A percentile compares a stretch with the other conserved stretches of the same genome.
phyloP scores from a whole-genome alignment of 169 alveolate species.

The Babesia sp. region DNA sequence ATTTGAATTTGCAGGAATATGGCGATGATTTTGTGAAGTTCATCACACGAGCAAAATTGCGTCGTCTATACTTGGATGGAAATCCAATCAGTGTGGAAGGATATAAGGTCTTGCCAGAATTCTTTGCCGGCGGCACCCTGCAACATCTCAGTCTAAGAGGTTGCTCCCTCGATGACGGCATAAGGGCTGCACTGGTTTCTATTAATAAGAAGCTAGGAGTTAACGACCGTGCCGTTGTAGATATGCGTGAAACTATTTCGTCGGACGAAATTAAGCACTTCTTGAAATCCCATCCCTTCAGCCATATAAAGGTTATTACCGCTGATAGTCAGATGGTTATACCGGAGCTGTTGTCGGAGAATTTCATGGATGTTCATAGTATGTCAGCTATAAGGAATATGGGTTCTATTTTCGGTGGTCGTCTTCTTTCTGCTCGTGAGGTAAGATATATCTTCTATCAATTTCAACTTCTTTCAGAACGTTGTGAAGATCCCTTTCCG shows the following conservation, averaged over 20 bases:
- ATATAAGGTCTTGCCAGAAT: not conserved
- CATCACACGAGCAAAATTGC: conserved; percentile 10
- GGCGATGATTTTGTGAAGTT: conserved; percentile 10
- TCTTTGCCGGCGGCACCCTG: not conserved
- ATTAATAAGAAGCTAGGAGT: not conserved
- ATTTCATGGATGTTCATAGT: conserved; percentile 42
- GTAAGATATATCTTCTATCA: not conserved
- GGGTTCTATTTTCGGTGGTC: conserved; percentile 42
- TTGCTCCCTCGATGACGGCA: conserved; percentile 27
- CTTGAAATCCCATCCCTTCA: conserved; percentile 42
- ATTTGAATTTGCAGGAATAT: conserved; percentile 1
- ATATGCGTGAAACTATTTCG: conserved; percentile 14
- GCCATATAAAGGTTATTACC: conserved; percentile 23
- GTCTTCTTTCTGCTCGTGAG: conserved; percentile 37
- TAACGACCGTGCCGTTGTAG: conserved; percentile 6
- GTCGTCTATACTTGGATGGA: conserved; percentile 37
- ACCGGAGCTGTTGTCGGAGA: conserved; percentile 21
- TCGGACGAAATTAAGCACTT: conserved; percentile 2
- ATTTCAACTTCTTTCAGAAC: not conserved
- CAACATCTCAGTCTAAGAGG: conserved; percentile 39
- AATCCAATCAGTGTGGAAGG: conserved; percentile 32
- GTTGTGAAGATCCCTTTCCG: not conserved
- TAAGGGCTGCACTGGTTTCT: not conserved
- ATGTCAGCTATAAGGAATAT: not conserved
- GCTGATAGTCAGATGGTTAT: not conserved